Evolutionary conservation across 2,329 filamentous ascomycete genomes (phyloP).

Genomic region (Aureobasidium vineae): DNA sequence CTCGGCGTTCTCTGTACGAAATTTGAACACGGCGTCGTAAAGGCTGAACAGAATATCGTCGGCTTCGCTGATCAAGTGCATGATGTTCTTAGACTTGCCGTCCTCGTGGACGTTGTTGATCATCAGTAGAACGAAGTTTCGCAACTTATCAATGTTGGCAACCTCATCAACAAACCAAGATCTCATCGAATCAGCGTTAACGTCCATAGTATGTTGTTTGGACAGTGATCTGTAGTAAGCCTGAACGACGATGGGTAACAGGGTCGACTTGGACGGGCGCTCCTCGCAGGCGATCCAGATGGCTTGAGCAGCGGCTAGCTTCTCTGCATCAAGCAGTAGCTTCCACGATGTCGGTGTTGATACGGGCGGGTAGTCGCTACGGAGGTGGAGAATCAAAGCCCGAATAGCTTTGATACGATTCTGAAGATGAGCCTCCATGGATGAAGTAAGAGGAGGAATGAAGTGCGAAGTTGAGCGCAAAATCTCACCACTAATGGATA

Average conservation of each 20-base stretch:
- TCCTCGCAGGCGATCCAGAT: conserved; percentile 83
- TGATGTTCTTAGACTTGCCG: conserved; percentile 57
- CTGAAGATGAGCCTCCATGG: conserved; percentile 76
- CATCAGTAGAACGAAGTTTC: conserved; percentile 16
- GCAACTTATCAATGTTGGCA: conserved; percentile 51
- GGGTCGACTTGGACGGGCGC: not conserved
- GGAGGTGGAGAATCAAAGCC: conserved; percentile 70
- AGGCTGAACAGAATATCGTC: conserved; percentile 69
- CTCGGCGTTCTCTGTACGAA: conserved; percentile 66
- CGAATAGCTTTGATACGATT: conserved; percentile 70
- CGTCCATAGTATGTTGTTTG: not conserved
- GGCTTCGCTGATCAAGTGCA: conserved; percentile 60
- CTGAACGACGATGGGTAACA: conserved; percentile 24
- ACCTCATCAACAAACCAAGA: conserved; percentile 32
- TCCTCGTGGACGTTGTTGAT: conserved; percentile 67
- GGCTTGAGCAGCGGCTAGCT: conserved; percentile 72
- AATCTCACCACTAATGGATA: conserved; percentile 77
- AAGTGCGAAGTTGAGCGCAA: conserved; percentile 72
- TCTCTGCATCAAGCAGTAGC: conserved; percentile 86
- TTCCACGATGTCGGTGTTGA: conserved; percentile 71
- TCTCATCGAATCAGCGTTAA: conserved; percentile 24
- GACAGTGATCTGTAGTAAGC: not conserved
- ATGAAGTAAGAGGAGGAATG: conserved; percentile 66
- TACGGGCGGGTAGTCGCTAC: conserved; percentile 62
- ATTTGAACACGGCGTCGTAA: conserved; percentile 63